Evolutionary conservation across 768 basidiomycete genomes (phyloP).

Genomic region (Ephemerocybe angulata): DNA sequence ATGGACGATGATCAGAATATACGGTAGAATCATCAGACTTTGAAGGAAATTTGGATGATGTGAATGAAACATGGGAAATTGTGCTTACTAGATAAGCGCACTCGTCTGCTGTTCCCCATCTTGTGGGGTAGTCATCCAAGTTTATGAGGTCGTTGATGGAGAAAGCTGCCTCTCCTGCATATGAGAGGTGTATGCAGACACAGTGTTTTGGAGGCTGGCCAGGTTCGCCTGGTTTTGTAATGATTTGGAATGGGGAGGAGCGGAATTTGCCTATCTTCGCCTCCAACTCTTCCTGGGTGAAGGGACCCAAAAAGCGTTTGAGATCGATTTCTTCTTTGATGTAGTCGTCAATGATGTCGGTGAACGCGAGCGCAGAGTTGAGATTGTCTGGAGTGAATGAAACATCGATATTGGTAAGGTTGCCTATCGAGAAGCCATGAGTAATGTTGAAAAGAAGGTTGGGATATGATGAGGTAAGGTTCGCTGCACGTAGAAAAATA

Average conservation of each 20-base stretch:
- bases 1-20: not conserved
- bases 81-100: constrained; percentile 9
- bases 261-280: constrained; percentile 37
- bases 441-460: not conserved
- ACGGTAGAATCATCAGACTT: too few relatives aligned
- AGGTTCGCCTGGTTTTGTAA: constrained; percentile 27
- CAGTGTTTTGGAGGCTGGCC: constrained; percentile 26
- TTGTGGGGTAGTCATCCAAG: constrained; percentile 24
- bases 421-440: not conserved
- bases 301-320: constrained; percentile 15
- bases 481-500: not conserved
- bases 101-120: constrained; percentile 16
- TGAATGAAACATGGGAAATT: not conserved
- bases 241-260: constrained; percentile 36
- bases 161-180: constrained; percentile 13
- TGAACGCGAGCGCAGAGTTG: constrained; percentile 13
- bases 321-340: constrained; percentile 13
- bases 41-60: too few relatives aligned
- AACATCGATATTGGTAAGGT: not conserved
- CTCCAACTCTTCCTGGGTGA: constrained; percentile 23
- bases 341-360: constrained; percentile 11
- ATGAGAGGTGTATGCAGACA: constrained; percentile 28
- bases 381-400: constrained; percentile 22
- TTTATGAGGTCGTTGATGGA: constrained; percentile 31
- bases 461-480: not conserved